Evolutionary conservation across 495 filamentous ascomycete species (phyloP).

Genomic region (Pyrenopolyporus hunteri): DNA sequence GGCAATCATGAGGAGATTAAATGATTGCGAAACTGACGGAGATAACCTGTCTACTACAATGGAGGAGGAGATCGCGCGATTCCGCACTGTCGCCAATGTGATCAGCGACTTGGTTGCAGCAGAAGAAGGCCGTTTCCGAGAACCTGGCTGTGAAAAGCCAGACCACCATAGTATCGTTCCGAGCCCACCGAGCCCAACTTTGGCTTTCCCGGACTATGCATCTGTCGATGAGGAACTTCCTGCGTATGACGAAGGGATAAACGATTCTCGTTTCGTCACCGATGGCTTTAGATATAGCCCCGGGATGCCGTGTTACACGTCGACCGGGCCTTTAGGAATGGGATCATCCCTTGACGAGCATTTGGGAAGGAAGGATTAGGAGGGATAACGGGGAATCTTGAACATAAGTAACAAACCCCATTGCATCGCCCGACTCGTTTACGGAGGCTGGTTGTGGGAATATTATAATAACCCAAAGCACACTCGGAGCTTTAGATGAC

Average conservation of each 20-base stretch:
- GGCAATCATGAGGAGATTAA: constrained; percentile 35
- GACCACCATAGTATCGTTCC: constrained; percentile 16
- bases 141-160: constrained; percentile 9
- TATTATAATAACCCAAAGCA: no score
- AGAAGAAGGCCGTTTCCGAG: constrained; percentile 44
- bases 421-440: no score
- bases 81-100: constrained; percentile 53
- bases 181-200: constrained; percentile 36
- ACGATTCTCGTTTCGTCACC: constrained; percentile 39
- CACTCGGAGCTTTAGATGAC: no score
- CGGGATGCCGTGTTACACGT: constrained; percentile 30
- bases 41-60: constrained; percentile 43
- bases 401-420: no score
- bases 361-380: constrained; percentile 37
- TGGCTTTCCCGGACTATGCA: constrained; percentile 40
- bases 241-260: constrained; percentile 44
- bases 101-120: constrained; percentile 55
- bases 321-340: constrained; percentile 19
- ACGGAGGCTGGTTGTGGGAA: no score
- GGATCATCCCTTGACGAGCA: constrained; percentile 41
- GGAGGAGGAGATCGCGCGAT: constrained; percentile 55
- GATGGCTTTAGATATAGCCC: constrained; percentile 49
- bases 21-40: constrained; percentile 33
- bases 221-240: constrained; percentile 46
- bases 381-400: not conserved